phyloP scores from a whole-genome alignment of 2,329 filamentous ascomycete species.

The Aureobasidium namibiae region DNA sequence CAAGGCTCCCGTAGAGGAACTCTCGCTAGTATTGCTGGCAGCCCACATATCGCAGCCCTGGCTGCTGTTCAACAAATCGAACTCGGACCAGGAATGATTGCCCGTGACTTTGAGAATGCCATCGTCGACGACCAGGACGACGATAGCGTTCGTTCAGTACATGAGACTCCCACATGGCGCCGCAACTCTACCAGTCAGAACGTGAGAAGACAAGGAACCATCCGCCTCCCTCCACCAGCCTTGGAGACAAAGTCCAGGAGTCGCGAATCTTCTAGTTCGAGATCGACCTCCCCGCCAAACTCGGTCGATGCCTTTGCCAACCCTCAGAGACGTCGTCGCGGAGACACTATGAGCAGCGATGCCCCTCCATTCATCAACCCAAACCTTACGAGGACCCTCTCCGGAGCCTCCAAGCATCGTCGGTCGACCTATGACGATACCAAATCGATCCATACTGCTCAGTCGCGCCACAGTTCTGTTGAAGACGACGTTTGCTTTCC shows the following conservation, averaged over 20 bases:
- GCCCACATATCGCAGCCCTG: conserved; percentile 36
- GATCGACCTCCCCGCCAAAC: conserved; percentile 82
- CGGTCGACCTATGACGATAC: conserved; percentile 53
- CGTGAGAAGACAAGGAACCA: conserved; percentile 34
- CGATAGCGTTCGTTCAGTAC: conserved; percentile 24
- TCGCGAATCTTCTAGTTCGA: conserved; percentile 39
- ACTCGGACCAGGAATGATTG: conserved; percentile 34
- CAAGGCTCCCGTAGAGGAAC: conserved; percentile 56
- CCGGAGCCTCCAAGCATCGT: conserved; percentile 56
- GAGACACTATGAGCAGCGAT: conserved; percentile 54
- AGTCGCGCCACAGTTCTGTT: conserved; percentile 57
- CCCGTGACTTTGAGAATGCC: conserved; percentile 82
- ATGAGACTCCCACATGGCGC: conserved; percentile 37
- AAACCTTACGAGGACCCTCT: conserved; percentile 61
- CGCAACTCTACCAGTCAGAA: conserved; percentile 25
- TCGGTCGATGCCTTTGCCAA: conserved; percentile 97
- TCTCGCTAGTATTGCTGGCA: conserved; percentile 55
- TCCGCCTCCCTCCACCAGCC: conserved; percentile 22
- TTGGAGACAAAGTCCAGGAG: conserved; percentile 1
- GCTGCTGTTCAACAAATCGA: conserved; percentile 34
- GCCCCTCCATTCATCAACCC: conserved; percentile 46
- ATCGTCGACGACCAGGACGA: conserved; percentile 71
- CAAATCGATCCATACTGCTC: conserved; percentile 50
- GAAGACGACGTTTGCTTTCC: conserved; percentile 89
- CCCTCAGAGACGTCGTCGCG: conserved; percentile 73